Evolutionary conservation across 176 grass and related monocot genomes (phyloP).

Genomic region (Aegilops tauschii): DNA sequence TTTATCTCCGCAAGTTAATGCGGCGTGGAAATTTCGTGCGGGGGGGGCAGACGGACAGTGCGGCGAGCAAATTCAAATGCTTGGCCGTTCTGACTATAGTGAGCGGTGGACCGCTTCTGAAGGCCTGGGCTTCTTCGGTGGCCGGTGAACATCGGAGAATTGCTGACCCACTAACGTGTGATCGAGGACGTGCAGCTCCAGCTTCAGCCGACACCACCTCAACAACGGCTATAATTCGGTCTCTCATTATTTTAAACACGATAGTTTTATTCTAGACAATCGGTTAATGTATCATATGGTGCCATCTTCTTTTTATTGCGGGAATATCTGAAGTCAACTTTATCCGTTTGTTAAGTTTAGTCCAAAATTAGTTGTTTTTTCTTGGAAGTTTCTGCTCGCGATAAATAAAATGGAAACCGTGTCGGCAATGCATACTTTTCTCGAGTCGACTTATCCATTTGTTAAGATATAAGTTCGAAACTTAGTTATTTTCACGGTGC

Average conservation of each 20-base stretch:
- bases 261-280: not conserved
- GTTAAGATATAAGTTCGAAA: too few relatives aligned
- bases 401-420: not conserved
- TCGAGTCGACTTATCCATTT: too few relatives aligned
- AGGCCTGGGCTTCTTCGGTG: not conserved
- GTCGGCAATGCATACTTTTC: not conserved
- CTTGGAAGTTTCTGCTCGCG: not conserved
- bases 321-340: not conserved
- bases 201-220: not conserved
- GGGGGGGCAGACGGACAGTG: not conserved
- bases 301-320: not conserved
- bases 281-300: not conserved
- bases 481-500: too few relatives aligned
- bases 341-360: not conserved
- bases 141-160: not conserved
- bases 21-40: not conserved
- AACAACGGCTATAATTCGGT: conserved; percentile 36
- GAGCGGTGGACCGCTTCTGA: not conserved
- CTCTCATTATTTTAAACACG: conserved; percentile 3
- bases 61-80: not conserved
- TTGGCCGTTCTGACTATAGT: not conserved
- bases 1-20: not conserved
- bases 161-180: not conserved
- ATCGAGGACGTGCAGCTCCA: not conserved
- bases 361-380: not conserved